A percentile compares a stretch with the other conserved stretches of the same genome.
These are phyloP conservation scores for Marasmius sp. DNA, from an alignment of 1,284 basidiomycete genomes.

Conservation along the genomic window DNA sequence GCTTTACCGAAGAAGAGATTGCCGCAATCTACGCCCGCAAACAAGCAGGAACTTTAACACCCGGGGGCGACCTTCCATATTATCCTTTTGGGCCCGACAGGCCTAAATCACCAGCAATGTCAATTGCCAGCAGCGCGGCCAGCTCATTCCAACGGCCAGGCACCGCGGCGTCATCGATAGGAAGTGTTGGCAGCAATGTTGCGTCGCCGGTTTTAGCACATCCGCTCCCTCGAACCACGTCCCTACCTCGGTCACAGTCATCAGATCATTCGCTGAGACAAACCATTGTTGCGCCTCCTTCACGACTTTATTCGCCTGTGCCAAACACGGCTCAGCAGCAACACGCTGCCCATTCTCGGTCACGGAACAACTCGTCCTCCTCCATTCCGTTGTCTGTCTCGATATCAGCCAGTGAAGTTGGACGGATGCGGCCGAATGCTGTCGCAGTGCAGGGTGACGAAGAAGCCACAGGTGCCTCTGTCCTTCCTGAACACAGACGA, in stretches of 20 bases:
- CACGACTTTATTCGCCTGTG: conserved; percentile 9
- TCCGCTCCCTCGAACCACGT: conserved; percentile 42
- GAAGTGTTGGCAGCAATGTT: neutral
- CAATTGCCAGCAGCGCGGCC: neutral
- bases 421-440: conserved; percentile 8
- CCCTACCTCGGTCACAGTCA: conserved; percentile 34
- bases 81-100: conserved; percentile 21
- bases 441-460: conserved; percentile 9
- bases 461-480: neutral
- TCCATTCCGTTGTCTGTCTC: conserved; percentile 12
- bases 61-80: conserved; percentile 28
- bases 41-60: conserved; percentile 36
- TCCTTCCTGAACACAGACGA: neutral
- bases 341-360: neutral
- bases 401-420: conserved; percentile 1
- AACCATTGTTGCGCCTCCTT: conserved; percentile 18
- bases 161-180: conserved; percentile 4
- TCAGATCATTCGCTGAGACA: conserved; percentile 28
- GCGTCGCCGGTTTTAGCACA: conserved; percentile 30
- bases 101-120: conserved; percentile 30
- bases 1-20: conserved; percentile 69
- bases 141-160: conserved; percentile 8
- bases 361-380: conserved; percentile 12
- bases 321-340: conserved; percentile 1
- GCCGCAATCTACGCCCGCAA: conserved; percentile 56